Conservation (phyloP, 2,329 filamentous ascomycete genomes). For the Trichophyton schoenleinii region DNA sequence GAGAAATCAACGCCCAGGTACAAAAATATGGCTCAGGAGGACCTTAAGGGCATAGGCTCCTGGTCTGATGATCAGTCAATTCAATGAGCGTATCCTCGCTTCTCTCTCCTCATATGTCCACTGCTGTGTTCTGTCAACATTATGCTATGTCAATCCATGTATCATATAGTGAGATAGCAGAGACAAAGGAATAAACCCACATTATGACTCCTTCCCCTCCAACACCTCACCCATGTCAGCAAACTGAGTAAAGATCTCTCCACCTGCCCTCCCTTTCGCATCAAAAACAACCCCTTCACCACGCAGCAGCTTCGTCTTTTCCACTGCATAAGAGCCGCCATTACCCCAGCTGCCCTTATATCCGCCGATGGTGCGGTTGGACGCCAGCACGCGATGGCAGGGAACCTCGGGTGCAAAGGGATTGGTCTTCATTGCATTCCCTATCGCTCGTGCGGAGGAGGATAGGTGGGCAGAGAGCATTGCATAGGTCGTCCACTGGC, state of each 20-base stretch:
- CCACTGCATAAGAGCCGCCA: conserved; percentile 30
- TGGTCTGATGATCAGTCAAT: neutral
- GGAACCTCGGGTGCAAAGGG: conserved; percentile 73
- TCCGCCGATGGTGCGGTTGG: conserved; percentile 47
- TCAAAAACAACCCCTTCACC: conserved; percentile 36
- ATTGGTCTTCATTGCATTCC: conserved; percentile 63
- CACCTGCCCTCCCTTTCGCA: conserved; percentile 28
- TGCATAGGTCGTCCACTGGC: conserved; percentile 66
- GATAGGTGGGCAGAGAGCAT: conserved; percentile 54
- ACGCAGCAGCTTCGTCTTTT: conserved; percentile 31
- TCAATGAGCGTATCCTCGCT: neutral
- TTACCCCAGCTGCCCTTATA: conserved; percentile 41
- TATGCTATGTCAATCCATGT: neutral
- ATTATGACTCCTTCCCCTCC: neutral
- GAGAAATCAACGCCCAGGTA: neutral
- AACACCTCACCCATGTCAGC: conserved; percentile 12
- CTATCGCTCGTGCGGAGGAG: conserved; percentile 64
- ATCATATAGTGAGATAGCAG: neutral
- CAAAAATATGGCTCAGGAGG: neutral
- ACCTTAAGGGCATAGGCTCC: neutral
- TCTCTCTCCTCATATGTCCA: neutral
- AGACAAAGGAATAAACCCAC: neutral
- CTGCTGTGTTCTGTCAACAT: neutral
- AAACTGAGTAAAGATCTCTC: conserved; percentile 25
- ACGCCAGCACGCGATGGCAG: conserved; percentile 69